Base-by-base conservation (phyloP, 768 basidiomycete species). In the Kwoniella bestiolae region DNA sequence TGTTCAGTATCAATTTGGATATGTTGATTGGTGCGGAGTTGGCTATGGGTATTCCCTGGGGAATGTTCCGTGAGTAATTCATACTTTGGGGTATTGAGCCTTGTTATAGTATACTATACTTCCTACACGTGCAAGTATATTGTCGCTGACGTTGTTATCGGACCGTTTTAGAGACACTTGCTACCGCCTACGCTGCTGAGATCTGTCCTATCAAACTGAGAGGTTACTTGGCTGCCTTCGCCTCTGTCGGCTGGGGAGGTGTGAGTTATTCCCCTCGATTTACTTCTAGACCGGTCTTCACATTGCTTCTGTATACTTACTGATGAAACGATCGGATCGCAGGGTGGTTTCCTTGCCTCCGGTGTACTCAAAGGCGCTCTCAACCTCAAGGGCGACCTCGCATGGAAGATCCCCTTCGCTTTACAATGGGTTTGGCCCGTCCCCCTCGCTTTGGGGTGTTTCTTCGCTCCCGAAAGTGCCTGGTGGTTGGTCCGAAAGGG, bases 401-500 rank as follows among this genome's bases (percentile, higher is more conserved):
- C 72, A 49, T 63, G 64, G 72, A 58, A 49, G n/a, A 28, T 76
- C 31, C 77, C 71, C 31, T 79, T 66, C 57, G 69, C 72, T 46
- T 49, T 79, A 18, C 76, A 76, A 62, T 76, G 80, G 82, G 59
- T 82, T 16, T 82, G 80, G 80, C 74, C 79, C 8, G 25, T 79
- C 18, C 81, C 80, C 14, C 67, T 82, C 45, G 38, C 68, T 49
- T 35, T 74, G 32, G 79, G 70, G 18, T 62, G 65, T 63, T 74
- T 53, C 69, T 78, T 80, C 68, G 70, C 70, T 25, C 79, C 78
- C n/a, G 75, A 76, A 56, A 65, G 63, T 53, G 35, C 63, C 18
- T 74, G 70, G 70, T 70, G 68, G 69, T 26, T 67, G 4, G 44
- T 67, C 14, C 60, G 67, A 25, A 41, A 76, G 26, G 80, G 76